A percentile compares a stretch with the other conserved stretches of the same genome.
Conservation (phyloP, 176 grass and related monocot species). For the Oryza nivara region DNA sequence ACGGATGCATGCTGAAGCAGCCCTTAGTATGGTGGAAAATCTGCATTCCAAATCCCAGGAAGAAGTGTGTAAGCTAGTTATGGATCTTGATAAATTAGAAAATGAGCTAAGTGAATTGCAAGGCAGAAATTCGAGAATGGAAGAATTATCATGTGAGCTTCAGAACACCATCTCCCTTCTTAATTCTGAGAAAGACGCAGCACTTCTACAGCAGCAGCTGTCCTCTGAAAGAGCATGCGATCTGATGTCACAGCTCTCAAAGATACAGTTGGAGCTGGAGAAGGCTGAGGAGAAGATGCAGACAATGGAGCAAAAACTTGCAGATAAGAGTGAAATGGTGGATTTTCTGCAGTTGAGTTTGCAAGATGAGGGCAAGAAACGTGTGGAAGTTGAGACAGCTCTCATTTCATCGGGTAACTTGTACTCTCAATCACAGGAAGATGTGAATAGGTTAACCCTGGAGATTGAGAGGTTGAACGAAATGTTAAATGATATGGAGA, state of each 20-base stretch:
- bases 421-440: slow-evolving; percentile 31
- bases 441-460: slow-evolving; percentile 26
- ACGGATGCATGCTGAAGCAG: slow-evolving; percentile 24
- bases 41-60: slow-evolving; percentile 29
- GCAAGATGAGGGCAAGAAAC: slow-evolving; percentile 35
- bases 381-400: slow-evolving; percentile 7
- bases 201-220: slow-evolving; percentile 39
- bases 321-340: slow-evolving; percentile 35
- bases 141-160: slow-evolving; percentile 31
- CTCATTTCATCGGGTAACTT: slow-evolving; percentile 15
- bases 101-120: slow-evolving; percentile 37
- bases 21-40: slow-evolving; percentile 15
- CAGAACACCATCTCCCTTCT: slow-evolving; percentile 35
- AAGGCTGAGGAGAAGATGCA: slow-evolving; percentile 39
- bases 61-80: slow-evolving; percentile 23
- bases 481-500: slow-evolving; percentile 48
- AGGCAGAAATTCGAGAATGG: slow-evolving; percentile 16
- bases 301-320: slow-evolving; percentile 51
- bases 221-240: slow-evolving; percentile 33
- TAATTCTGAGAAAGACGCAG: slow-evolving; percentile 44
- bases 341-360: slow-evolving; percentile 31
- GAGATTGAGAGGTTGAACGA: slow-evolving; percentile 48
- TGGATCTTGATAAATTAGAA: slow-evolving; percentile 35
- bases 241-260: slow-evolving; percentile 34
- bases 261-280: slow-evolving; percentile 38